Conservation (phyloP, 1,284 basidiomycete species). For the Leucoagaricus sp. region DNA sequence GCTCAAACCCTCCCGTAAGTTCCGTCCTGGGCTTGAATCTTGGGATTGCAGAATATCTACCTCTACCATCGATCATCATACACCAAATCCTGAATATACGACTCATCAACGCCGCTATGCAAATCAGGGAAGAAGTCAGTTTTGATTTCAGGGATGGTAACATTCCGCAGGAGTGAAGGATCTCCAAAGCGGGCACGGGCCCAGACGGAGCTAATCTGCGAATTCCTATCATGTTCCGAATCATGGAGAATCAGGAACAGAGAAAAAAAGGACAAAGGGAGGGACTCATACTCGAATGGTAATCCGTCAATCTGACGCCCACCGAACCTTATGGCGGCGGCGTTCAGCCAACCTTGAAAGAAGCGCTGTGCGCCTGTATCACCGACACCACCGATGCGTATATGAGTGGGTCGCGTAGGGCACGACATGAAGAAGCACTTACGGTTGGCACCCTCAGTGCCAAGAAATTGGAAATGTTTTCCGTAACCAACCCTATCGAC, state of each 20-base stretch:
- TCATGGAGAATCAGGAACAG: not conserved
- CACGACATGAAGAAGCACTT: too few relatives aligned
- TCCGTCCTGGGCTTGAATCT: too few relatives aligned
- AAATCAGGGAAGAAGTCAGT: not conserved
- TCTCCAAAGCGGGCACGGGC: not conserved
- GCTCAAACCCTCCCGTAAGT: too few relatives aligned
- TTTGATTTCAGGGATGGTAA: not conserved
- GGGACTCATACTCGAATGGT: not conserved
- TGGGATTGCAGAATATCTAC: too few relatives aligned
- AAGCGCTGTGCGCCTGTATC: constrained; percentile 29
- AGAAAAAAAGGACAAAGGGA: not conserved
- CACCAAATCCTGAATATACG: too few relatives aligned
- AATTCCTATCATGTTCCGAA: not conserved
- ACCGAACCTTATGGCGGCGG: constrained; percentile 34
- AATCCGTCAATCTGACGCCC: constrained; percentile 28
- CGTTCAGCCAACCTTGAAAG: constrained; percentile 35
- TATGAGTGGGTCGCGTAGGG: too few relatives aligned
- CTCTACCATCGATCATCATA: too few relatives aligned
- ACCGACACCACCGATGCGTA: too few relatives aligned
- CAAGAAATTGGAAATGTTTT: constrained; percentile 35
- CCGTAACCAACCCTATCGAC: constrained; percentile 35
- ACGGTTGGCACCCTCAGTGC: too few relatives aligned
- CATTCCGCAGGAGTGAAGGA: not conserved
- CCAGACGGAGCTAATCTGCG: not conserved
- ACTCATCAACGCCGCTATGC: not conserved